These are phyloP conservation scores for Salvia hispanica DNA, from an alignment of 257 asterid species.

Conservation along the genomic window DNA sequence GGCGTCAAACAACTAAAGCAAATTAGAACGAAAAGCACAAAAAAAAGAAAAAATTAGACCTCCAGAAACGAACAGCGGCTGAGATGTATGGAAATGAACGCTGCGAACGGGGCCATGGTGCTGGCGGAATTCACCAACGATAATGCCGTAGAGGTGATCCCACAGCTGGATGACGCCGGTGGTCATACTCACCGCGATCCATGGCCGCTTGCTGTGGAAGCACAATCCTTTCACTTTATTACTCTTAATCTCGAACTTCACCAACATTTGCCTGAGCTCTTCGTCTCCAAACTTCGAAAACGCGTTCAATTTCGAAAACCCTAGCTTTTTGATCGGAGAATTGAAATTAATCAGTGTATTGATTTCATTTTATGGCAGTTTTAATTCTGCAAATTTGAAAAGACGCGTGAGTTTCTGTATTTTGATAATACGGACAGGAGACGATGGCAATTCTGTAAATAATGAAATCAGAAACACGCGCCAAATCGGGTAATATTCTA, in stretches of 20 bases:
- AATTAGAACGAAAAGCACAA: not conserved
- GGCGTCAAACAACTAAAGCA: conserved; percentile 2
- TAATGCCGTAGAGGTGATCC: conserved; percentile 27
- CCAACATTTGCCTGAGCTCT: conserved; percentile 60
- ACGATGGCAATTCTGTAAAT: too few relatives aligned
- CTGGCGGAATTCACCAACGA: conserved; percentile 59
- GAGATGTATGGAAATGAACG: conserved; percentile 86
- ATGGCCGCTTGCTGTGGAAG: conserved; percentile 30
- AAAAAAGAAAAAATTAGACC: conserved; percentile 45
- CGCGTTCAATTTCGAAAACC: conserved; percentile 23
- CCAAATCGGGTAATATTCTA: too few relatives aligned
- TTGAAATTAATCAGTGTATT: too few relatives aligned
- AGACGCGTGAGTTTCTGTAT: too few relatives aligned
- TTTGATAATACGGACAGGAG: too few relatives aligned
- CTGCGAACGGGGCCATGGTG: conserved; percentile 98
- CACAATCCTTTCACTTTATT: conserved; percentile 24
- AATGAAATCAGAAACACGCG: too few relatives aligned
- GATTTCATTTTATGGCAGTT: too few relatives aligned
- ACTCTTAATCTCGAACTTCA: conserved; percentile 46
- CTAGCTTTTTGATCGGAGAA: not conserved
- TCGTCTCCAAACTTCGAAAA: conserved; percentile 31
- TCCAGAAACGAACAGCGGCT: conserved; percentile 96
- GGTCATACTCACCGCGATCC: conserved; percentile 24
- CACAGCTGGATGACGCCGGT: conserved; percentile 26
- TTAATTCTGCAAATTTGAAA: too few relatives aligned